These are phyloP conservation scores for Leccinum disarticulatum DNA, from an alignment of 768 basidiomycete genomes.

Conservation along the genomic window DNA sequence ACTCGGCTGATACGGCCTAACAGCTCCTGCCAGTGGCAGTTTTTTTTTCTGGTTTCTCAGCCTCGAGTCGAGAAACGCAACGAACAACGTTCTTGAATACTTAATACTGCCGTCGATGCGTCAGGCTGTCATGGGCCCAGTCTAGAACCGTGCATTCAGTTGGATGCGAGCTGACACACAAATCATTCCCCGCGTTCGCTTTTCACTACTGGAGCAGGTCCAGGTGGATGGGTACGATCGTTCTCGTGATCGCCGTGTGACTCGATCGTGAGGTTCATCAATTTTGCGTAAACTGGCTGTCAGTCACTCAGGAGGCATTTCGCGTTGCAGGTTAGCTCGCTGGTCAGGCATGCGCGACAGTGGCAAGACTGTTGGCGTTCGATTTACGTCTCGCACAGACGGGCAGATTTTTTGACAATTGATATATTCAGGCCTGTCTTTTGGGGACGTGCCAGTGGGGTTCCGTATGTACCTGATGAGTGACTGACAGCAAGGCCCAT, in stretches of 20 bases:
- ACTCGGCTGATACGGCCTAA: constrained; percentile 1
- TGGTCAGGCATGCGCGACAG: not conserved
- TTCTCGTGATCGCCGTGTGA: constrained; percentile 12
- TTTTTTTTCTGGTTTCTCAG: not conserved
- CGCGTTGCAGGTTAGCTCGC: not conserved
- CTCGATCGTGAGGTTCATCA: not conserved
- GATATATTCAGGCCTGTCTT: constrained; percentile 11
- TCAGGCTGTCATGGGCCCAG: not conserved
- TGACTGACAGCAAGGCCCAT: constrained; percentile 4
- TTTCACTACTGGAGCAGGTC: not conserved
- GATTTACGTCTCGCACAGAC: constrained; percentile 24
- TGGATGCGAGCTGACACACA: not conserved
- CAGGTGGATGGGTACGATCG: not conserved
- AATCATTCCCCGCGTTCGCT: constrained; percentile 1
- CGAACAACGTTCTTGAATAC: not conserved
- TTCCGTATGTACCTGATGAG: constrained; percentile 1
- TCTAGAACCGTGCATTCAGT: not conserved
- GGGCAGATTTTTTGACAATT: constrained; percentile 4
- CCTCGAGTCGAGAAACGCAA: constrained; percentile 2
- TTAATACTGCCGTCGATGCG: not conserved
- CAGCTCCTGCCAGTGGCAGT: not conserved
- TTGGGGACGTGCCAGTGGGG: not conserved
- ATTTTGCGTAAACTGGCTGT: constrained; percentile 9
- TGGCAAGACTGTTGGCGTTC: constrained; percentile 9
- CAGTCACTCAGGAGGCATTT: constrained; percentile 8